Evolutionary conservation across 2,329 filamentous ascomycete species (phyloP).

Genomic region (Fusarium kyushuense): DNA sequence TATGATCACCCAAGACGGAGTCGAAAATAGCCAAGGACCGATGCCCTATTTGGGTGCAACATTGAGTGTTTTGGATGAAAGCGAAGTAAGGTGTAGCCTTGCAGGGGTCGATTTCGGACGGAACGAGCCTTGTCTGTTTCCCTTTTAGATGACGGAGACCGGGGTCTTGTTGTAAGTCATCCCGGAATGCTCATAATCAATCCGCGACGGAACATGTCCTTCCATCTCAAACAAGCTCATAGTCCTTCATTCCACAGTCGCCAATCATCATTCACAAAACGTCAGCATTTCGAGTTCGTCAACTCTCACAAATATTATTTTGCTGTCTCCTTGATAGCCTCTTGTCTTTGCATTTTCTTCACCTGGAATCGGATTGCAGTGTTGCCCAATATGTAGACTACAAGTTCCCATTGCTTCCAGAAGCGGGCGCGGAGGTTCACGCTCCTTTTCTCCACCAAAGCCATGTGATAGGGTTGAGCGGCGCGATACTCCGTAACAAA

Average conservation of each 20-base stretch:
- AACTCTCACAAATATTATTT: fast-evolving
- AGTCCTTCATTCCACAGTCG: neutral
- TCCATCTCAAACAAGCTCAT: neutral
- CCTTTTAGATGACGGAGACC: neutral
- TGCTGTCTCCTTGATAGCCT: neutral
- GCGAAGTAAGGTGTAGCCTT: neutral
- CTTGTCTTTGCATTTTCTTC: fast-evolving
- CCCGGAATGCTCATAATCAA: neutral
- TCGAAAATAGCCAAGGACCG: neutral
- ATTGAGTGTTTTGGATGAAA: neutral
- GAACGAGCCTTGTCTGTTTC: neutral
- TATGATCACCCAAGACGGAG: neutral
- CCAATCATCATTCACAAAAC: no score
- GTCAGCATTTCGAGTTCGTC: neutral
- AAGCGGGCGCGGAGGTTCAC: constrained; percentile 6
- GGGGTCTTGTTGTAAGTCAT: neutral
- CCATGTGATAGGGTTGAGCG: neutral
- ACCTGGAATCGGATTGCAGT: neutral
- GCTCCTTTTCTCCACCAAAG: neutral
- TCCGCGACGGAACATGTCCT: neutral
- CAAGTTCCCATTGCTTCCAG: neutral
- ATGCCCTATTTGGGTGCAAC: neutral
- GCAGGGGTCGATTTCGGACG: neutral
- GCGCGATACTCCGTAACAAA: neutral
- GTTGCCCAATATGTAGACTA: neutral